These are phyloP conservation scores for Neofusicoccum ribis DNA, from an alignment of 2,329 filamentous ascomycete genomes.

Conservation along the genomic window DNA sequence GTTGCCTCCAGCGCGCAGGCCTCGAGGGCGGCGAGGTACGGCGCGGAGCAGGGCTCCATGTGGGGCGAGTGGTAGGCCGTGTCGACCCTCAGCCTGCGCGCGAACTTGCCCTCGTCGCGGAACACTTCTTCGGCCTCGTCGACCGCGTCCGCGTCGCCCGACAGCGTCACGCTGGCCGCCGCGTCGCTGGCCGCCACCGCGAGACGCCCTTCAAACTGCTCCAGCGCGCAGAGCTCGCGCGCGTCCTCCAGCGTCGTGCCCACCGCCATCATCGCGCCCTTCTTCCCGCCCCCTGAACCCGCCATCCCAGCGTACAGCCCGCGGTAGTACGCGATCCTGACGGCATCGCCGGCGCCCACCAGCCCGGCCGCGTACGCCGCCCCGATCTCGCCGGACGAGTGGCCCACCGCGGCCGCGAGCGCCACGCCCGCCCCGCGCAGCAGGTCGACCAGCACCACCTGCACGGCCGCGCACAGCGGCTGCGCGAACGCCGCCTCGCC, in stretches of 20 bases:
- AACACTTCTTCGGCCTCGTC: slow-evolving; percentile 12
- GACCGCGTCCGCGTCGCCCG: slow-evolving; percentile 25
- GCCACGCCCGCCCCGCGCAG: slow-evolving; percentile 28
- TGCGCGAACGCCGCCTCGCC: slow-evolving; percentile 28
- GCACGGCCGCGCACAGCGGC: slow-evolving; percentile 28
- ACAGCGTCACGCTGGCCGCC: slow-evolving; percentile 23
- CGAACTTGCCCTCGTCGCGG: slow-evolving; percentile 21
- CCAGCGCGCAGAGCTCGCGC: background rate
- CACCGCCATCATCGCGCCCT: slow-evolving; percentile 38
- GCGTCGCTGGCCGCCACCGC: slow-evolving; percentile 30
- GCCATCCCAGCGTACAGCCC: slow-evolving; percentile 21
- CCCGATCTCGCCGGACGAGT: slow-evolving; percentile 34
- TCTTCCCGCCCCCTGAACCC: slow-evolving; percentile 17
- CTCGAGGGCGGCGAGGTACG: background rate
- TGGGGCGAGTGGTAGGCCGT: slow-evolving; percentile 25
- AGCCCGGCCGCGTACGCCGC: slow-evolving; percentile 30
- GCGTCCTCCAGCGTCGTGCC: slow-evolving; percentile 16
- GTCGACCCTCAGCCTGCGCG: slow-evolving; percentile 22
- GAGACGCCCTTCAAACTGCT: slow-evolving; percentile 24
- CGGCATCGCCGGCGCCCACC: slow-evolving; percentile 25
- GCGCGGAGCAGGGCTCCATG: slow-evolving; percentile 17
- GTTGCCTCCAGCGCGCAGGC: background rate
- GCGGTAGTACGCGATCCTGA: slow-evolving; percentile 29
- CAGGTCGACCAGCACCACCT: slow-evolving; percentile 30
- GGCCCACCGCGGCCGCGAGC: slow-evolving; percentile 29